phyloP scores from a whole-genome alignment of 1,284 basidiomycete species.

The Farysia itapuensis region DNA sequence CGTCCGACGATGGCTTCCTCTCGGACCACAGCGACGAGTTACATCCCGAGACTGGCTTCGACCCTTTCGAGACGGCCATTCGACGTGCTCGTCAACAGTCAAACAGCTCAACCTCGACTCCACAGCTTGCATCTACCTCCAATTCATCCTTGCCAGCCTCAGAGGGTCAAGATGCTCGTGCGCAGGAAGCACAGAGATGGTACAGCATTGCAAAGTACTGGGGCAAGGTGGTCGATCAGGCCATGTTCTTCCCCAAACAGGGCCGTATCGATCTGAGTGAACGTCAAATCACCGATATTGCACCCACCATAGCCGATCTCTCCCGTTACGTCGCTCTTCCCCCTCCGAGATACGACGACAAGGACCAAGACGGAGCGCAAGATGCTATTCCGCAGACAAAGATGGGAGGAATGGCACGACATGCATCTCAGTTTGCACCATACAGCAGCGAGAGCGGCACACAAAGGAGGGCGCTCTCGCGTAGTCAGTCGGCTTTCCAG shows the following conservation, averaged over 20 bases:
- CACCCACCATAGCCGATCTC: constrained; percentile 30
- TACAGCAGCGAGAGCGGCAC: constrained; percentile 10
- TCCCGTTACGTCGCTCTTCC: constrained; percentile 33
- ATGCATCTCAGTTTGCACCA: constrained; percentile 32
- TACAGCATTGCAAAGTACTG: constrained; percentile 24
- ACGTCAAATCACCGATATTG: constrained; percentile 26
- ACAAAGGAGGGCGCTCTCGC: constrained; percentile 8
- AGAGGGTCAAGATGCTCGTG: not conserved
- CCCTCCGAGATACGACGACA: constrained; percentile 21
- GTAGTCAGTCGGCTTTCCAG: constrained; percentile 29
- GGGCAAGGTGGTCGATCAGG: constrained; percentile 30
- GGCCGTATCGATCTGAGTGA: constrained; percentile 24
- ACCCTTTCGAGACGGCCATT: constrained; percentile 28
- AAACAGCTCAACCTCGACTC: not conserved
- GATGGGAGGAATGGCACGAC: constrained; percentile 23
- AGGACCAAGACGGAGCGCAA: not conserved
- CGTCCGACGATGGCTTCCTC: constrained; percentile 28
- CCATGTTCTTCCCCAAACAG: constrained; percentile 21
- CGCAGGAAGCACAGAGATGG: constrained; percentile 12
- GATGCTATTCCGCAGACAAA: constrained; percentile 15
- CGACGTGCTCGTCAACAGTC: constrained; percentile 20
- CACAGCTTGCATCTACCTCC: not conserved
- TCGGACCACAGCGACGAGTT: constrained; percentile 34
- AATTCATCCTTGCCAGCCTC: constrained; percentile 7
- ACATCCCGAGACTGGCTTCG: constrained; percentile 34